phyloP scores from a whole-genome alignment of 352 stramenopile species.

The Globisporangium spinosum region DNA sequence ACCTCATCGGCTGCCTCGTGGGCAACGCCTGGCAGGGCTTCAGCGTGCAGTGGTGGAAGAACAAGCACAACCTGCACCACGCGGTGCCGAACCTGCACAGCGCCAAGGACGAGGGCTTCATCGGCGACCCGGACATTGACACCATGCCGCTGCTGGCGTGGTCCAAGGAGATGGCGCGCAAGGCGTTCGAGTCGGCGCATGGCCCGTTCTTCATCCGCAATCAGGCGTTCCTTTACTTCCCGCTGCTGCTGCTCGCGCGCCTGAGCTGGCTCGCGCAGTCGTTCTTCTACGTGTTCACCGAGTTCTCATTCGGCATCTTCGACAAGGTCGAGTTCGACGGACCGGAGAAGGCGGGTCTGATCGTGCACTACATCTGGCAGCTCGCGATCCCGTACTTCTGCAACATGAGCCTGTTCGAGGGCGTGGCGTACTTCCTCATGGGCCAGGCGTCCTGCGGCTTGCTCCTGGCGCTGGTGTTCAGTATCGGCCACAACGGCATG shows the following conservation, averaged over 20 bases:
- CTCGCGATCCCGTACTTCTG: slow-evolving; percentile 68
- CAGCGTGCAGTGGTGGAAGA: slow-evolving; percentile 96
- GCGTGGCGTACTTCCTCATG: slow-evolving; percentile 79
- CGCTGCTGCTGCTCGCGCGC: slow-evolving; percentile 94
- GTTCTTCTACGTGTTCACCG: slow-evolving; percentile 92
- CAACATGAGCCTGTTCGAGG: slow-evolving; percentile 67
- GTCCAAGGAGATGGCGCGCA: slow-evolving; percentile 94
- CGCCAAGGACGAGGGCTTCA: slow-evolving; percentile 67
- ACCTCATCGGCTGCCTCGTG: slow-evolving; percentile 92
- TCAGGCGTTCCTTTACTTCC: slow-evolving; percentile 97
- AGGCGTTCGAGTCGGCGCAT: slow-evolving; percentile 74
- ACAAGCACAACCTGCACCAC: slow-evolving; percentile 99
- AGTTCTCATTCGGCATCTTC: slow-evolving; percentile 77
- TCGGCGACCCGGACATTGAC: slow-evolving; percentile 98
- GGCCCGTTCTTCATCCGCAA: slow-evolving; percentile 89
- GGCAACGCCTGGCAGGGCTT: slow-evolving; percentile 98
- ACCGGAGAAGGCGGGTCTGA: slow-evolving; percentile 64
- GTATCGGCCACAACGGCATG: slow-evolving; percentile 98
- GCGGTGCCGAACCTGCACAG: slow-evolving; percentile 96
- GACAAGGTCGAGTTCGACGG: slow-evolving; percentile 88
- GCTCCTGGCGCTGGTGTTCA: slow-evolving; percentile 95
- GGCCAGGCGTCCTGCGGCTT: slow-evolving; percentile 91
- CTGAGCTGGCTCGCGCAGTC: slow-evolving; percentile 97
- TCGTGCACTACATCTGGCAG: slow-evolving; percentile 93
- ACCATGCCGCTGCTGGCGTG: slow-evolving; percentile 98